phyloP scores from a whole-genome alignment of 495 filamentous ascomycete species.

The Copromyces sp. region DNA sequence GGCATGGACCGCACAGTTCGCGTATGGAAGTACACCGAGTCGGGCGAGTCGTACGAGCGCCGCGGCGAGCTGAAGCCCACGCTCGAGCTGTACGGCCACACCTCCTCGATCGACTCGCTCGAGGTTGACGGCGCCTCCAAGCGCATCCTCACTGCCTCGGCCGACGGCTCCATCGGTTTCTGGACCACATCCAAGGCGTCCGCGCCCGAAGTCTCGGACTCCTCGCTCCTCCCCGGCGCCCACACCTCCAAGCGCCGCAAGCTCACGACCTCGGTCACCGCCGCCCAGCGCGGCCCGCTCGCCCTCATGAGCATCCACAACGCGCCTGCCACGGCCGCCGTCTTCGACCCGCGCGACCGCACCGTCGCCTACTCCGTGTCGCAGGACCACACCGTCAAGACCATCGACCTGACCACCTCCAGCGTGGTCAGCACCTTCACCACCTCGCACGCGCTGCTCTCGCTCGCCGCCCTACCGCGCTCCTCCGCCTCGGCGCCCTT shows the following conservation, averaged over 20 bases:
- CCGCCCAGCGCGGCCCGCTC: slow-evolving; percentile 71
- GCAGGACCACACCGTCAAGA: slow-evolving; percentile 80
- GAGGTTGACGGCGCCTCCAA: slow-evolving; percentile 65
- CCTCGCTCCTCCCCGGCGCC: slow-evolving; percentile 49
- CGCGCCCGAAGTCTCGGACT: slow-evolving; percentile 56
- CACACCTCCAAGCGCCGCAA: slow-evolving; percentile 68
- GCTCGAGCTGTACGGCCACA: slow-evolving; percentile 84
- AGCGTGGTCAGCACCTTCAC: slow-evolving; percentile 65
- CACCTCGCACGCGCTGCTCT: slow-evolving; percentile 71
- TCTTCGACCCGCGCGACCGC: slow-evolving; percentile 74
- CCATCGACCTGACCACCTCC: slow-evolving; percentile 79
- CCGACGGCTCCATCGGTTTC: slow-evolving; percentile 69
- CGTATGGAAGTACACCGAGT: slow-evolving; percentile 75
- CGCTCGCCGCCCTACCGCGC: slow-evolving; percentile 56
- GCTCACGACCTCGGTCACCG: slow-evolving; percentile 49
- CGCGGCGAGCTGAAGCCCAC: slow-evolving; percentile 59
- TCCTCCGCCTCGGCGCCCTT: slow-evolving; percentile 40
- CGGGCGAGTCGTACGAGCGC: slow-evolving; percentile 49
- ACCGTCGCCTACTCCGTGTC: slow-evolving; percentile 85
- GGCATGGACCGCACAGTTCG: slow-evolving; percentile 74
- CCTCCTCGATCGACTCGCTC: slow-evolving; percentile 58
- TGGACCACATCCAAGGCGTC: slow-evolving; percentile 73
- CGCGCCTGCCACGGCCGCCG: slow-evolving; percentile 57
- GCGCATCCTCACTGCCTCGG: slow-evolving; percentile 70
- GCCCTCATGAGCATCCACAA: slow-evolving; percentile 61